Percentiles rank a stretch among this genome's conserved stretches.
Conservation (phyloP, 2,329 filamentous ascomycete species). For the Clonostachys byssicola region DNA sequence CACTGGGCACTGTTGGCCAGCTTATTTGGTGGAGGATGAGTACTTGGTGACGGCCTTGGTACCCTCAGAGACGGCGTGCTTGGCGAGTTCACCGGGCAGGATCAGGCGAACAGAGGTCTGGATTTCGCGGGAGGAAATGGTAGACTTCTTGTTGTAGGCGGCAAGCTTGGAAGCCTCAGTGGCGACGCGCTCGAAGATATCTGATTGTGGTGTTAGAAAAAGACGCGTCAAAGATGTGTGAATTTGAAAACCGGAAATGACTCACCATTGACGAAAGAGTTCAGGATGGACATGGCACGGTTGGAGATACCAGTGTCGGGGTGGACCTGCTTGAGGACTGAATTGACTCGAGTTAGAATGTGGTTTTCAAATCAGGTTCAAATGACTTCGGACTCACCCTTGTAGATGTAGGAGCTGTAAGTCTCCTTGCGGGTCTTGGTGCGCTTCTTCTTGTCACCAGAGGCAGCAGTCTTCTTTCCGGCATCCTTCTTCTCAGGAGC, state of each 20-base stretch:
- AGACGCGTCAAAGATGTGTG: neutral
- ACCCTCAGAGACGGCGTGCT: slow-evolving; percentile 98
- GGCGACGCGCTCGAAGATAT: slow-evolving; percentile 99
- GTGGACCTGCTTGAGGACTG: slow-evolving; percentile 99
- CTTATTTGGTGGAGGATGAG: slow-evolving; percentile 98
- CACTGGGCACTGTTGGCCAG: slow-evolving; percentile 28
- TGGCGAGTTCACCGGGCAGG: slow-evolving; percentile 96
- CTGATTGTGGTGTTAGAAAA: slow-evolving; percentile 33
- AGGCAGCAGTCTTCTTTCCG: slow-evolving; percentile 97
- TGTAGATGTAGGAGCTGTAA: slow-evolving; percentile 99
- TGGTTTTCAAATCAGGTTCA: neutral
- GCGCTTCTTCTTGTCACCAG: slow-evolving; percentile 99
- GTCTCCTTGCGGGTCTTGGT: slow-evolving; percentile 99
- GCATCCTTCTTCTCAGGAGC: slow-evolving; percentile 96
- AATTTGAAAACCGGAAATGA: slow-evolving; percentile 4
- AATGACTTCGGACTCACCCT: slow-evolving; percentile 57
- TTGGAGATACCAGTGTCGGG: slow-evolving; percentile 99
- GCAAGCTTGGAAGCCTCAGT: slow-evolving; percentile 98
- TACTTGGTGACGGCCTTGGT: slow-evolving; percentile 99
- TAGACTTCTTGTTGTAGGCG: slow-evolving; percentile 99
- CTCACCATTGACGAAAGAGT: slow-evolving; percentile 98
- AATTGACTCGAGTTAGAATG: slow-evolving; percentile 4
- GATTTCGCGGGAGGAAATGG: slow-evolving; percentile 98
- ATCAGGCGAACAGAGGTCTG: slow-evolving; percentile 98
- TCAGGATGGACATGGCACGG: slow-evolving; percentile 98